phyloP scores from a whole-genome alignment of 805 yeast genomes.

The Ogataea nitratoaversa region DNA sequence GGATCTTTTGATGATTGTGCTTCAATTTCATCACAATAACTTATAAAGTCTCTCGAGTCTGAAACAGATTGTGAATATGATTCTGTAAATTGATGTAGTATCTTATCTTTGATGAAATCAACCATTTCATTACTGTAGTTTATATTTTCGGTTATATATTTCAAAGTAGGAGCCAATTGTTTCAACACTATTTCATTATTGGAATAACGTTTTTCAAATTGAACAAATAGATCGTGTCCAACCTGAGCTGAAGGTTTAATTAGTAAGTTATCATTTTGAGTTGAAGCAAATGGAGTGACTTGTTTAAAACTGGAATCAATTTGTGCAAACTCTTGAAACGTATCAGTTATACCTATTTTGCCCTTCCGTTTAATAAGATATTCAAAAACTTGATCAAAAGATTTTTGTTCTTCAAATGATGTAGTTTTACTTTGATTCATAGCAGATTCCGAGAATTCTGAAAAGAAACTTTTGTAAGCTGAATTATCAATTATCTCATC shows the following conservation, averaged over 20 bases:
- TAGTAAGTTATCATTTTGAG: no score
- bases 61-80: not conserved
- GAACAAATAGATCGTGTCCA: not conserved
- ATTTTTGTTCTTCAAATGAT: constrained; percentile 30
- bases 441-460: constrained; percentile 23
- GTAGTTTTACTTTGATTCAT: constrained; percentile 17
- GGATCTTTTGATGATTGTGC: constrained; percentile 13
- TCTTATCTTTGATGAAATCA: constrained; percentile 14
- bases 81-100: constrained; percentile 18
- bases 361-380: constrained; percentile 22
- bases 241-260: no score
- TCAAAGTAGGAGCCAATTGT: constrained; percentile 18
- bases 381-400: constrained; percentile 28
- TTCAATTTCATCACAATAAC: constrained; percentile 6
- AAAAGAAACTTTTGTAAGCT: constrained; percentile 23
- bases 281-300: no score
- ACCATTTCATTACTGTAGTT: constrained; percentile 18
- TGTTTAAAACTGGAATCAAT: constrained; percentile 2
- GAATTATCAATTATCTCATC: constrained; percentile 14
- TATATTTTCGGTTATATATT: constrained; percentile 20
- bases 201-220: constrained; percentile 7
- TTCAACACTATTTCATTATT: constrained; percentile 8
- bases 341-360: constrained; percentile 22
- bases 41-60: not conserved
- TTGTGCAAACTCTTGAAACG: constrained; percentile 22